A percentile compares a stretch with the other conserved stretches of the same genome.
Evolutionary conservation across 164 flowering plant species (phyloP).

Genomic region (Protea cynaroides): DNA sequence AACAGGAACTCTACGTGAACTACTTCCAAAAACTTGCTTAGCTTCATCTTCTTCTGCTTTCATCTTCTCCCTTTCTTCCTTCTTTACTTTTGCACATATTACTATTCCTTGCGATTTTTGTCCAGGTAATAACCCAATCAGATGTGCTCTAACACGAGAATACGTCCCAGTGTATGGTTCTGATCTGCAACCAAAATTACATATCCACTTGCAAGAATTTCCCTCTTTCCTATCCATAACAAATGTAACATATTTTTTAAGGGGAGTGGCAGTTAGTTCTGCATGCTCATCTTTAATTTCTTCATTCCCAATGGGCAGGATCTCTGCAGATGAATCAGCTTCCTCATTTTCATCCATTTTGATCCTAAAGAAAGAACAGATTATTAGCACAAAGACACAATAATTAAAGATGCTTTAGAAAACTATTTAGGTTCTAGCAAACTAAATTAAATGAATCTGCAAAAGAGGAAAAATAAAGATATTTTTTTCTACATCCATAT

Average conservation of each 20-base stretch:
- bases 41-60: conserved; percentile 16
- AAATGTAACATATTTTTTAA: conserved; percentile 6
- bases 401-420: not conserved
- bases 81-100: conserved; percentile 8
- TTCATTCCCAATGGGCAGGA: not conserved
- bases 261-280: conserved; percentile 8
- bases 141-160: conserved; percentile 15
- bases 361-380: not conserved
- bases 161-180: conserved; percentile 17
- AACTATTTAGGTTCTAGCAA: too few relatives aligned
- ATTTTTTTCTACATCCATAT: too few relatives aligned
- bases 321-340: not conserved
- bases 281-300: conserved; percentile 8
- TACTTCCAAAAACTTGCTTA: conserved; percentile 1
- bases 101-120: conserved; percentile 13
- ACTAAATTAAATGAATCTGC: too few relatives aligned
- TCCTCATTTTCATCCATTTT: conserved; percentile 4
- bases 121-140: conserved; percentile 9
- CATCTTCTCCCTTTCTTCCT: conserved; percentile 13
- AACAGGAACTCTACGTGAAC: not conserved
- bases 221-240: conserved; percentile 7
- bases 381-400: not conserved
- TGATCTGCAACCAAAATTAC: conserved; percentile 10
- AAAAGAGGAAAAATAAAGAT: too few relatives aligned
- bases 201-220: conserved; percentile 12